Evolutionary conservation across 1,284 basidiomycete species (phyloP), one percentile per base, ranked within the genome.

Genomic region (Heliocybe sulcata): DNA sequence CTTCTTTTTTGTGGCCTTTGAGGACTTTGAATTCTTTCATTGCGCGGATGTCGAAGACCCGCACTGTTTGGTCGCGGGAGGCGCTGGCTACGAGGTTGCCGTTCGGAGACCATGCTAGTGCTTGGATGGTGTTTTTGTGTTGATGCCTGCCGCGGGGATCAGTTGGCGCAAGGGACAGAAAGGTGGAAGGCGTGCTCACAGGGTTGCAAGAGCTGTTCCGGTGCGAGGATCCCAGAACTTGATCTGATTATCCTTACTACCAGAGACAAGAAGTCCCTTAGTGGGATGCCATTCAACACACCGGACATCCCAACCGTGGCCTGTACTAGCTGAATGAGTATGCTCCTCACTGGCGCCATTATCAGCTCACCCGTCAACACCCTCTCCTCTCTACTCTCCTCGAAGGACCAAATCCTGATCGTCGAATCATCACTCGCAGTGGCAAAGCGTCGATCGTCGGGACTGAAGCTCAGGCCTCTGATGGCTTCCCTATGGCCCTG

Each of bases 211-310:
- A 35, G 87, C 85, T 3, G 90, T 92, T 35, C 88, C 90, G 9
- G 90, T 91, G 45, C 94, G 79, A 6, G 96, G 97, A 72, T 99
- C 96, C 96, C 96, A 99, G 70, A 99, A 98, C 66, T 98, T 99
- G 71, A 99, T 94, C 61, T 94, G 82, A 70, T 98, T 98, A 70
- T 99, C 97, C 72, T 98, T 98, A 65, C 90, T 92, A 25, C 97
- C 96, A 1, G 91, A 94, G 1, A 92, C 93, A 19, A 99, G 80
- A 4, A 99, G 76, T 2, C 96, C 95, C 70, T 98, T 98, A 2
- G 87, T 93, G 2, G 94, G 92, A 71, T 99, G 96, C 96, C 96
- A 99, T 73, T 98, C 91, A 1, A 98, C 92, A 63, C 94, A 98
- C 67, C 96, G 92, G 26, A 98, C 96, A 65, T 99, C 96, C 95